These are phyloP conservation scores for Candida smagusa DNA, from an alignment of 1,139 yeast genomes.

Conservation along the genomic window DNA sequence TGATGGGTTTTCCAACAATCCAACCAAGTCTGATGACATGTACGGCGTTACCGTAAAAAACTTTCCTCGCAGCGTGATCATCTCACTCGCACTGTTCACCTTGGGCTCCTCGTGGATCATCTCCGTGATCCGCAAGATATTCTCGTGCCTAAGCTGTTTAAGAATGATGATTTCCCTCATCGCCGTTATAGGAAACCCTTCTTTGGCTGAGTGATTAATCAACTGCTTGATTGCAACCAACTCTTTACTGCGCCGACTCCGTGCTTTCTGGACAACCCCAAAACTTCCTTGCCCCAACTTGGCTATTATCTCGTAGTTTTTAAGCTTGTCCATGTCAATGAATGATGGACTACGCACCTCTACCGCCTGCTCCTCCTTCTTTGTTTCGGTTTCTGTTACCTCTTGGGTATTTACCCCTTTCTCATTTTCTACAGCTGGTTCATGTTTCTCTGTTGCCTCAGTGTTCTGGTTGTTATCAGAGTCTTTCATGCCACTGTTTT, in stretches of 20 bases:
- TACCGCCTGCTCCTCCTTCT: not conserved
- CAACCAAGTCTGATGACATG: slow-evolving; percentile 91
- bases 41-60: slow-evolving; percentile 92
- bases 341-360: slow-evolving; percentile 2
- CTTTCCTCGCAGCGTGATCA: slow-evolving; percentile 42
- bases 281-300: slow-evolving; percentile 49
- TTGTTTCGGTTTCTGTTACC: not conserved
- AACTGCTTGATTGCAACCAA: slow-evolving; percentile 68
- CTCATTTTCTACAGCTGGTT: no score
- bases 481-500: no score
- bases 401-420: not conserved
- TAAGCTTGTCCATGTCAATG: slow-evolving; percentile 6
- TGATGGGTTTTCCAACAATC: slow-evolving; percentile 83
- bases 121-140: slow-evolving; percentile 76
- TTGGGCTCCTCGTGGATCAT: slow-evolving; percentile 71
- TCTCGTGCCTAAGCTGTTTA: slow-evolving; percentile 64
- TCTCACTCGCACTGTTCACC: slow-evolving; percentile 28
- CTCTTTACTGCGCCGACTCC: slow-evolving; percentile 24
- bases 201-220: slow-evolving; percentile 77
- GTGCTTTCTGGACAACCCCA: slow-evolving; percentile 49
- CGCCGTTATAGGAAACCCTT: slow-evolving; percentile 94
- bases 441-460: no score
- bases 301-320: slow-evolving; percentile 23
- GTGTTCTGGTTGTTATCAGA: no score
- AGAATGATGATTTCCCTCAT: slow-evolving; percentile 86